These are phyloP conservation scores for Pulveroboletus ravenelii DNA, from an alignment of 768 basidiomycete species.

Conservation along the genomic window DNA sequence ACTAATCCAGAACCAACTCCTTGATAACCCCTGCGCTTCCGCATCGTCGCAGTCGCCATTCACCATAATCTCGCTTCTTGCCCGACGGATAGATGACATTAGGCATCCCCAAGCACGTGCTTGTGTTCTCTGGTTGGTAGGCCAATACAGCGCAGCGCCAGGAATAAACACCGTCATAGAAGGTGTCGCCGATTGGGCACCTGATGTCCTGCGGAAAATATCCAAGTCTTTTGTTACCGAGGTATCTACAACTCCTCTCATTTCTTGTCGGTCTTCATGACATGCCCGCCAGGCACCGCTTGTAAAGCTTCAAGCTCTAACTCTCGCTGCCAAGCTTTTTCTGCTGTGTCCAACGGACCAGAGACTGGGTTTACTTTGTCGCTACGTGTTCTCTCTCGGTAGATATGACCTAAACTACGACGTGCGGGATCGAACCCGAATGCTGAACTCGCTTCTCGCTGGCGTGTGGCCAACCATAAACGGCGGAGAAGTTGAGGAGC, in stretches of 20 bases:
- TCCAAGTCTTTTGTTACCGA: slow-evolving; percentile 71
- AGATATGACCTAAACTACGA: slow-evolving; percentile 87
- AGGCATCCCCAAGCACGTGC: slow-evolving; percentile 77
- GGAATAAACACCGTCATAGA: slow-evolving; percentile 38
- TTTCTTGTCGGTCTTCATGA: neutral
- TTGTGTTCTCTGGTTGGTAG: slow-evolving; percentile 89
- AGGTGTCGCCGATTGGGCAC: slow-evolving; percentile 73
- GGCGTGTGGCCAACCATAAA: slow-evolving; percentile 43
- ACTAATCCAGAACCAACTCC: slow-evolving; percentile 68
- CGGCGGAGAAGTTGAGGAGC: slow-evolving; percentile 39
- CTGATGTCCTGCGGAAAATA: slow-evolving; percentile 81
- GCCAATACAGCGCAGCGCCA: slow-evolving; percentile 65
- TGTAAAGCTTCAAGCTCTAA: slow-evolving; percentile 82
- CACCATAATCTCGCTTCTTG: slow-evolving; percentile 73
- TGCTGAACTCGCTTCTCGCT: slow-evolving; percentile 65
- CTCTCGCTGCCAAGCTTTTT: slow-evolving; percentile 81
- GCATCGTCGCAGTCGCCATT: slow-evolving; percentile 40
- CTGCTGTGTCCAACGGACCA: slow-evolving; percentile 56
- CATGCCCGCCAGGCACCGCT: slow-evolving; percentile 40
- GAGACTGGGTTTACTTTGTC: slow-evolving; percentile 49
- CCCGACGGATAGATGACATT: slow-evolving; percentile 73
- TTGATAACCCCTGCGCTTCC: slow-evolving; percentile 29
- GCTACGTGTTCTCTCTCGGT: slow-evolving; percentile 78
- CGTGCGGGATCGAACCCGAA: slow-evolving; percentile 84
- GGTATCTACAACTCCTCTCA: slow-evolving; percentile 36